Evolutionary conservation across 768 basidiomycete species (phyloP), one percentile per base, ranked within the genome.

Genomic region (Asterophora parasitica): DNA sequence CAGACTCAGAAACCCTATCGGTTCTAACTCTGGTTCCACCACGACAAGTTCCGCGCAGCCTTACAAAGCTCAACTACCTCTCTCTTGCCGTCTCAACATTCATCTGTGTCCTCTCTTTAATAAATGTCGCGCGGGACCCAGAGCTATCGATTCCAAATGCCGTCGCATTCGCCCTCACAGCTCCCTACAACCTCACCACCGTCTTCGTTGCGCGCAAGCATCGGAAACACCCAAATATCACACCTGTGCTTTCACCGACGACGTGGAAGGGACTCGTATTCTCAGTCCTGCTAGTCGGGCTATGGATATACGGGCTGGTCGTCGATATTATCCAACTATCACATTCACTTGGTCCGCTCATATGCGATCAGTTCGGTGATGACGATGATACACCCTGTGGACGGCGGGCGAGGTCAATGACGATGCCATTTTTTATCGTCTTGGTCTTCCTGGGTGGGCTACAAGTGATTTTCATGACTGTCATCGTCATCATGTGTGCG

Each of bases 251-350:
- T 27, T 38, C 45, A 9, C 45, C 45, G 10, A 46, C 36, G 12
- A 39, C 45, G 2, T 46, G 45, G 45, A 46, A 46, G 45, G 45
- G 45, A 19, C 26, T 39, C 11, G 30, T 46, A 38, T 39, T 28
- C 19, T 37, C 36, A 33, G 38, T 27, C 44, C 7, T 44, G 27
- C 44, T 44, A 1, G 19, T 26, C n/a, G 33, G 32, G 15, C 31
- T 44, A 26, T 44, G 44, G 44, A 44, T 44, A 19, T 44, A 44
- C 20, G 44, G 44, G 19, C 33, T 44, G 8, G 33, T 44, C 16
- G 44, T 44, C 20, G 44, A 44, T 11, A 33, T 44, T 4, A 31
- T 44, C 4, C 33, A 44, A 12, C 19, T 44, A 19, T 17, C 31
- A 11, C 20, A 35, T n/a, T 44, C 44, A 20, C 44, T 44, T 1